Evolutionary conservation across 306 rosid species (phyloP).

Genomic region (Trichosanthes truncata): DNA sequence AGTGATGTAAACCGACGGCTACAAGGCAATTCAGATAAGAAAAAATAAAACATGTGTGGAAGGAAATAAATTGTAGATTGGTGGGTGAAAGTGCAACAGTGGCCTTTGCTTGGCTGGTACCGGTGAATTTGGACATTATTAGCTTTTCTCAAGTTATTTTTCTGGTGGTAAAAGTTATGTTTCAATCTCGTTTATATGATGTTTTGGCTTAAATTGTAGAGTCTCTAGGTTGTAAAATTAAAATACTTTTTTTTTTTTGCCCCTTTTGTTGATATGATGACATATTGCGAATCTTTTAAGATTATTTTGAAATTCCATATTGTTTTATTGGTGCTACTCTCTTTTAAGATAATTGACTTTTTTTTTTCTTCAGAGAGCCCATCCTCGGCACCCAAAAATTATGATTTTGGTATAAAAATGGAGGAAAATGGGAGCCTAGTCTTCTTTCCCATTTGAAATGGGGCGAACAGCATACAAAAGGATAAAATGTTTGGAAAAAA

Average conservation of each 20-base stretch:
- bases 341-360: no score
- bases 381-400: no score
- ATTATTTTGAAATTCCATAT: neutral
- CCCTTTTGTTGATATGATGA: neutral
- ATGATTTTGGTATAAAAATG: no score
- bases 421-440: no score
- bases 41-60: neutral
- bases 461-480: no score
- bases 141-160: neutral
- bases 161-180: neutral
- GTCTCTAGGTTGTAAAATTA: slow-evolving; percentile 5
- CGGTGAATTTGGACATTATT: neutral
- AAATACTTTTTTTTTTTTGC: neutral
- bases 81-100: neutral
- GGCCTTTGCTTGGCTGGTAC: neutral
- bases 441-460: no score
- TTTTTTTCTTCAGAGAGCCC: no score
- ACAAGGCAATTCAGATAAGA: slow-evolving; percentile 32
- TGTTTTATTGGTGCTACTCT: neutral
- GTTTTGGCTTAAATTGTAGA: neutral
- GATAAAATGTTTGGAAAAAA: no score
- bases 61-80: neutral
- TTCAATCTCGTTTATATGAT: neutral
- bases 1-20: slow-evolving; percentile 37
- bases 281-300: neutral